phyloP scores from a whole-genome alignment of 1,139 yeast species.

The Pichia norvegensis region DNA sequence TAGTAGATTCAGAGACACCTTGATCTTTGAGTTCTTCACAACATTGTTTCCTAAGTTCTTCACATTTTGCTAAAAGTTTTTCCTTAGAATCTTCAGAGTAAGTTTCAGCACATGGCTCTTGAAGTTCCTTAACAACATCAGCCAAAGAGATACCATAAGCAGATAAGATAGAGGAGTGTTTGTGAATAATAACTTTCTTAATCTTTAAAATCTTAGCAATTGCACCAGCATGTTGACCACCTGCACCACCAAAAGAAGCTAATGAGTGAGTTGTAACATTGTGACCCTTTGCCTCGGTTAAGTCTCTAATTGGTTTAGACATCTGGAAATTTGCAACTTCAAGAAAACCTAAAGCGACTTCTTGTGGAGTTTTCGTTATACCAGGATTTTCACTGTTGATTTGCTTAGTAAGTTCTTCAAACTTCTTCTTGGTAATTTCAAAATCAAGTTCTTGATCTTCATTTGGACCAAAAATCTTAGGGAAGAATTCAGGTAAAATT shows the following conservation, averaged over 20 bases:
- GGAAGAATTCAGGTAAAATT: conserved; percentile 46
- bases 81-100: not conserved
- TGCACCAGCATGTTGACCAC: conserved; percentile 48
- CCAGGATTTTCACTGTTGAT: conserved; percentile 34
- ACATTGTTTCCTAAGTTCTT: not conserved
- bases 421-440: conserved; percentile 33
- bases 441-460: conserved; percentile 44
- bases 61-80: not conserved
- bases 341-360: conserved; percentile 46
- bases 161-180: conserved; percentile 46
- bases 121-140: conserved; percentile 56
- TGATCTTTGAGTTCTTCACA: conserved; percentile 34
- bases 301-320: conserved; percentile 49
- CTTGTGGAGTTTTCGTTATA: conserved; percentile 32
- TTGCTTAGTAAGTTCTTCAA: conserved; percentile 34
- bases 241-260: conserved; percentile 51
- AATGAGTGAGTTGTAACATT: conserved; percentile 37
- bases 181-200: conserved; percentile 39
- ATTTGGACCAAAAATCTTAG: conserved; percentile 49
- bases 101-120: conserved; percentile 28
- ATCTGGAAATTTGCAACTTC: conserved; percentile 48
- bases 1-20: conserved; percentile 35
- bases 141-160: conserved; percentile 50
- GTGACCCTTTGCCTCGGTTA: conserved; percentile 49
- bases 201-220: conserved; percentile 43